These are phyloP conservation scores for Fomes fomentarius DNA, from an alignment of 1,284 basidiomycete genomes.

Conservation along the genomic window DNA sequence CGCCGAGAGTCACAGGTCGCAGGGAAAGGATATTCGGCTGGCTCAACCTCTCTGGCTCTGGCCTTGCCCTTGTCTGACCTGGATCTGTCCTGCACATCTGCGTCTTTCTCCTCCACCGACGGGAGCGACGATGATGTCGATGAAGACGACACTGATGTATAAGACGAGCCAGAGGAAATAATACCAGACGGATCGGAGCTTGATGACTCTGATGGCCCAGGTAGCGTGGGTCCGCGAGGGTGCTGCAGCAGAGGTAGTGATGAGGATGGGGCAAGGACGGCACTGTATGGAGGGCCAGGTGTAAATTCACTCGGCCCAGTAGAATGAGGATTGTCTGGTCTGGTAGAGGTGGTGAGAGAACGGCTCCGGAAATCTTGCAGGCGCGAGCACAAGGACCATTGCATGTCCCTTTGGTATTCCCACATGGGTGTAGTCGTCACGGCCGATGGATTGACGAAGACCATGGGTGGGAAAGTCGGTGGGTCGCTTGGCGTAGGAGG, in stretches of 20 bases:
- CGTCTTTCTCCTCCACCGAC: constrained; percentile 8
- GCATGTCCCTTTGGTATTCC: constrained; percentile 29
- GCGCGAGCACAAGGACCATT: constrained; percentile 6
- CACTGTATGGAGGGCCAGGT: neutral
- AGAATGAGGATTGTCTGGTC: neutral
- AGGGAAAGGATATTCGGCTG: constrained; percentile 25
- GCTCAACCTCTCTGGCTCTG: constrained; percentile 9
- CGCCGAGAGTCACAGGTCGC: constrained; percentile 6
- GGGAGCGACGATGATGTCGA: constrained; percentile 10
- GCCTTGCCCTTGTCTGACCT: constrained; percentile 14
- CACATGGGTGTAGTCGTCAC: constrained; percentile 27
- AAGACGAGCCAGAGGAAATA: constrained; percentile 13
- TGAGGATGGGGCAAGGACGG: neutral
- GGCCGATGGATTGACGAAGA: constrained; percentile 28
- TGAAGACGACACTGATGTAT: constrained; percentile 9
- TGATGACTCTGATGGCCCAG: neutral
- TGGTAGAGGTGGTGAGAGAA: neutral
- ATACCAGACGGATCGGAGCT: constrained; percentile 10
- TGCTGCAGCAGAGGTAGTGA: neutral
- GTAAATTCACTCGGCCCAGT: constrained; percentile 9
- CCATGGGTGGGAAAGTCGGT: constrained; percentile 35
- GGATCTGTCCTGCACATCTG: neutral
- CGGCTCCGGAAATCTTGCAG: neutral
- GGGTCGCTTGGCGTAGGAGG: constrained; percentile 31
- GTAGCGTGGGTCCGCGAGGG: neutral